Evolutionary conservation across 2,329 filamentous ascomycete genomes (phyloP), one percentile per base, ranked within the genome.

Genomic region (Chaetomiaceae sp.): DNA sequence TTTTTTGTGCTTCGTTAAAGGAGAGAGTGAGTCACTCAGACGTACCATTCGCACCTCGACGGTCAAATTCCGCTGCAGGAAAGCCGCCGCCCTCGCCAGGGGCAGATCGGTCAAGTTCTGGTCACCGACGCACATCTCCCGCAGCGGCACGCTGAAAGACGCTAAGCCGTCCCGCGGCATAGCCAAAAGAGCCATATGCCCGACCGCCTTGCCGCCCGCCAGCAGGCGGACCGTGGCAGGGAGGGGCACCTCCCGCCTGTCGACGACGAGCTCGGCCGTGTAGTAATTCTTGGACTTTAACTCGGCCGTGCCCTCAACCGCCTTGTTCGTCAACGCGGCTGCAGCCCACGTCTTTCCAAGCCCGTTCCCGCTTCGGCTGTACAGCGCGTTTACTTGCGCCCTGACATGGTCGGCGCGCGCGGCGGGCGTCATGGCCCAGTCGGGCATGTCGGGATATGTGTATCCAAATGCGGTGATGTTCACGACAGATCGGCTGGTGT

Each of bases 371-470:
- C 35, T 42, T 15, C 38, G 12, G 4, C 32, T 30, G 54, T 74
- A 75, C 3, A 89, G 62, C 1, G 64, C 70, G 47, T 78, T 71
- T 11, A 86, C 74, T 6, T 80, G 75, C 0, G 78, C 73, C 30
- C 78, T 74, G 26, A 88, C 70, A 55, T 84, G 83, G 48, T 75
- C 74, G 26, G 73, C 71, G 36, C 88, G 62, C 54, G 81, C 70
- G 78, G 79, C 71, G 1, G 76, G 66, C 3, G 73, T 73, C 63
- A 80, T 78, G 22, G 69, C 72, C 51, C 78, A 76, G 56, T 65
- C 62, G 46, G 60, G 49, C 22, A 73, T 59, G 48, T 69, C 66
- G 2, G 61, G 62, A 51, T 70, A 70, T 4, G 64, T 68, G 56
- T 72, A 71, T 17, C 68, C 68, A 45, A 71, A 66, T 7, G 14